phyloP scores from a whole-genome alignment of 148 eudicot genomes.

The Rhododendron williamsianum region DNA sequence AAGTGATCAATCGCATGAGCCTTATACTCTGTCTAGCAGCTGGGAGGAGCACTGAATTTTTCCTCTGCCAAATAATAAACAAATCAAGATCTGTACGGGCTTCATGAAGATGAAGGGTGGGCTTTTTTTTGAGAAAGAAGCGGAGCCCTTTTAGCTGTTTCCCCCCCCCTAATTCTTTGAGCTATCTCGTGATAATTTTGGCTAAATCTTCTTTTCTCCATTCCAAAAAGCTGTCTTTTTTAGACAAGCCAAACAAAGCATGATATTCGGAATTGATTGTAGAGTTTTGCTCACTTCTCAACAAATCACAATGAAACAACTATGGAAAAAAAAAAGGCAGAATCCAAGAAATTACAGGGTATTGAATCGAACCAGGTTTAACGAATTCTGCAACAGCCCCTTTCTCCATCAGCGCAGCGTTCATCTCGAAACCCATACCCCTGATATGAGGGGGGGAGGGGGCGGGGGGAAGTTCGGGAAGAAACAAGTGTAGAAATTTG shows the following conservation, averaged over 20 bases:
- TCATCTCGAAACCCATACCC: not conserved
- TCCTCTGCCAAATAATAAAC: not conserved
- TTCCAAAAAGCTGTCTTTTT: not conserved
- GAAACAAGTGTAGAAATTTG: not conserved
- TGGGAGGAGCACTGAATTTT: not conserved
- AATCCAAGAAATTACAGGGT: not conserved
- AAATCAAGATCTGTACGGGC: not conserved
- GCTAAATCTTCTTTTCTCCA: not conserved
- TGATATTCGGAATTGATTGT: not conserved
- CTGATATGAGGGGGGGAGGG: not conserved
- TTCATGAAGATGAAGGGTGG: not conserved
- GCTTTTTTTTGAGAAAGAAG: not conserved
- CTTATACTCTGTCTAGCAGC: not conserved
- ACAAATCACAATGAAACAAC: not conserved
- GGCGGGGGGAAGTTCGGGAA: not conserved
- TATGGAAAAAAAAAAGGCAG: not conserved
- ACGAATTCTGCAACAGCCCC: not conserved
- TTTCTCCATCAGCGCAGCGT: not conserved
- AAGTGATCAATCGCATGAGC: not conserved
- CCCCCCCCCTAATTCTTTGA: not conserved
- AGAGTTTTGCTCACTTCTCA: not conserved
- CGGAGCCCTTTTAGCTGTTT: not conserved
- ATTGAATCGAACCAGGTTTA: not conserved
- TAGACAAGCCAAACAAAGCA: not conserved
- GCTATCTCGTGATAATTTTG: not conserved